Evolutionary conservation across 805 yeast species (phyloP), one percentile per base, ranked within the genome.

Genomic region (Wickerhamiella kurtzmanii): DNA sequence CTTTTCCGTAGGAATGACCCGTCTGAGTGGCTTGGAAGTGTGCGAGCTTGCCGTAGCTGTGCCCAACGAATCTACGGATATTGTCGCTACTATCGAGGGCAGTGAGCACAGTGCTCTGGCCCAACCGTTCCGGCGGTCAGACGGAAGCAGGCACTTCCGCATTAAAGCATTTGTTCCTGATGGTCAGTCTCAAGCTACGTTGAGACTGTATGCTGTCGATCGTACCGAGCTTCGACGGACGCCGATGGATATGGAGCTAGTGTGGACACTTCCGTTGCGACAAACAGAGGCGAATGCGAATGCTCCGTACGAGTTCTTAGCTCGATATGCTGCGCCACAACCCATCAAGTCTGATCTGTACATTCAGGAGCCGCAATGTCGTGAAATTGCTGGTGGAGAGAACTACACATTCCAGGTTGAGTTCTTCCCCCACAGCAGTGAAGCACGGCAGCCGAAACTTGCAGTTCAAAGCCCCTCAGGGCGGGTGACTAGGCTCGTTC

Each of bases 381-480:
- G 73, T 54, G 70, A 73, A 48, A 64, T 92, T 43, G 64, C 72
- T 6, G 66, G 64, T 17, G 76, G 76, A 18, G 76, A 75, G 48
- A 71, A 76, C 4, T 84, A 84, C 57, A 73, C 68, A 44, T 88
- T 89, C 60, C 74, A 71, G 48, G 28, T 53, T n/a, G 45, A 49
- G 25, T 42, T 35, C 21, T 63, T 85, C 32, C 62, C 70, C 15
- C 85, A 79, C 56, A 76, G 76, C 51, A 8, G 9, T n/a, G 82
- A 83, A 8, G 68, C 77, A n/a, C 16, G 25, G 18, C 56, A 52
- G 48, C 56, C 56, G 15, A 75, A 79, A 51, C 60, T 84, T 44
- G 88, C 81, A 1, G 64, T 89, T 16, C 87, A 86, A 58, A 74
- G 92, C 0, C 98, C 98, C 2, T 75, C 83, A 1, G 96, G 96